Evolutionary conservation across 805 yeast species (phyloP), one percentile per base, ranked within the genome.

Genomic region (Nakazawaea sp.): DNA sequence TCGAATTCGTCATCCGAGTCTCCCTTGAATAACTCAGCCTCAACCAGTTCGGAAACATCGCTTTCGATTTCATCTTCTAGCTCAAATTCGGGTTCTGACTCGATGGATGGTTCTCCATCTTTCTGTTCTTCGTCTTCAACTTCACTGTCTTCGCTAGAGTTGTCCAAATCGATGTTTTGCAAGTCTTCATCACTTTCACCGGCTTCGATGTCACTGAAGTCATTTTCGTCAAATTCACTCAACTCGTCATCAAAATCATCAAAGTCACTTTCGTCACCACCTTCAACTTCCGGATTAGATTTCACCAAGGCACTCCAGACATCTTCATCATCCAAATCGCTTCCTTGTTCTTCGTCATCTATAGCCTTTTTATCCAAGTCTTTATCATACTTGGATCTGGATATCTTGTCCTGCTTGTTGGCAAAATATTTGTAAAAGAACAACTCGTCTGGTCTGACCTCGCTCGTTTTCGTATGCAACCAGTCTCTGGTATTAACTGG

Each of bases 401-500:
- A 41, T 5, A 50, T 46, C 61, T 47, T 66, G 54, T 57, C 72
- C 47, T 72, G 72, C 53, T 81, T 81, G 18, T 72, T 66, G 16
- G 76, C 66, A 62, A 89, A 89, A 63, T 86, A 89, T 55, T 86
- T 87, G 57, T 80, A 77, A 71, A 86, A 87, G 64, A 90, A 90
- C 51, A 71, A 65, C 57, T 90, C 98, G 45, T 87, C 95, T 2
- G 95, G 96, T 43, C 72, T 82, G 39, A 90, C 70, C 31, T 80
- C 79, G 20, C 68, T 71, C 1, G 72, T 68, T 47, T 69, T 77
- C 56, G 70, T 76, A 41, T 68, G 66, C 36, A 78, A 61, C 97
- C 97, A 90, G 56, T 88, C 81, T 48, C 81, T 80, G 6, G 92
- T 74, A 52, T 89, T 88, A 4, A 75, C 94, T 2, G 97, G 96